Percentiles rank a stretch among this genome's conserved stretches.
Conservation (phyloP, 2,329 filamentous ascomycete genomes). For the Botrytis aclada region DNA sequence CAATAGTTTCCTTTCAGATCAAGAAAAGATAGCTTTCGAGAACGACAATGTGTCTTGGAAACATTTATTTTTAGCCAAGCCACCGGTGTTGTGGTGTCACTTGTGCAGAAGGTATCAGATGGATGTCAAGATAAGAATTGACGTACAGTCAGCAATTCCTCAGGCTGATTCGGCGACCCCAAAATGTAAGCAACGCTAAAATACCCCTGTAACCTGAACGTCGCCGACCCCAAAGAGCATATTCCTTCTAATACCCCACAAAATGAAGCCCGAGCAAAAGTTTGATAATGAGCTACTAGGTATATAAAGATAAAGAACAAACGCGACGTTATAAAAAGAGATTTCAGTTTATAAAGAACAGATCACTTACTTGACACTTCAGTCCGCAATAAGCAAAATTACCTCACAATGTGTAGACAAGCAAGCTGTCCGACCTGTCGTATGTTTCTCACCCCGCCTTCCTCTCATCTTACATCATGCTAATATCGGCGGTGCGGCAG, state of each 20-base stretch:
- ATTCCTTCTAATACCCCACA: neutral
- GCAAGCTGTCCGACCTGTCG: constrained; percentile 49
- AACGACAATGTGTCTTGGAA: neutral
- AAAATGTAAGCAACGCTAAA: neutral
- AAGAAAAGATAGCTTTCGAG: neutral
- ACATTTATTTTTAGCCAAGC: neutral
- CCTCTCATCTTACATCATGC: constrained; percentile 15
- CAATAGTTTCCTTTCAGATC: neutral
- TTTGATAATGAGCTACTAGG: neutral
- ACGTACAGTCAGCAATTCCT: neutral
- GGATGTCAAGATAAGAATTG: constrained; percentile 1
- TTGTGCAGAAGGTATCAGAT: neutral
- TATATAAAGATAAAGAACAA: neutral
- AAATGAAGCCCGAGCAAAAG: neutral
- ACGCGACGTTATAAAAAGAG: neutral
- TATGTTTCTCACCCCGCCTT: constrained; percentile 37
- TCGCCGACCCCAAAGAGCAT: neutral
- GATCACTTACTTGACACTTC: neutral
- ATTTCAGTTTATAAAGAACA: neutral
- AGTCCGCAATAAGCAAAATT: neutral
- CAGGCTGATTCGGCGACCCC: neutral
- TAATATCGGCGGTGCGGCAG: constrained; percentile 34
- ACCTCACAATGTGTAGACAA: constrained; percentile 49
- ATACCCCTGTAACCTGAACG: neutral
- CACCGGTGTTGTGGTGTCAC: neutral